Evolutionary conservation across 2,329 filamentous ascomycete genomes (phyloP), one percentile per base, ranked within the genome.

Genomic region (Chaetomium sp.): DNA sequence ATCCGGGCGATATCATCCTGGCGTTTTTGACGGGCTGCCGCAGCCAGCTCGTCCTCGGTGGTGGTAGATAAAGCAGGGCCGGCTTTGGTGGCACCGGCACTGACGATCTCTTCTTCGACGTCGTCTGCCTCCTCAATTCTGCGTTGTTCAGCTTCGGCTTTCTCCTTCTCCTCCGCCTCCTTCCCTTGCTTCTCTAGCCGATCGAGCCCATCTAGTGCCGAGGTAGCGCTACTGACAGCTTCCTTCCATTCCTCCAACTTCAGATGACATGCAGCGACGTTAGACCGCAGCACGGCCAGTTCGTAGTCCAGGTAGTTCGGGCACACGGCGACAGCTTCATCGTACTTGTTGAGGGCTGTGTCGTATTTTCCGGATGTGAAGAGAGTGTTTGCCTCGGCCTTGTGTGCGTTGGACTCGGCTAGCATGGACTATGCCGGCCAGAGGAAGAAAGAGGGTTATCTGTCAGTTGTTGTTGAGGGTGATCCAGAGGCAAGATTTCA

Each of bases 261-360:
- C 53, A 97, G 70, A 65, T 96, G 84, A 68, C 91, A 96, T 8
- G 91, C 92, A 1, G 92, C 82, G 62, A 96, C 86, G 74, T 97
- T 97, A 68, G 88, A 91, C 57, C 86, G 84, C 5, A 97, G 77
- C 8, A 97, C 89, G 33, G 91, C 90, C 59, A 92, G 78, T 64
- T 96, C 90, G 72, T 89, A 96, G 68, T 92, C 85, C 33, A 95
- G 81, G 68, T 95, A 95, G 61, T 83, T 85, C 1, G 92, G 92
- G 65, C 89, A 91, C 6, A 85, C 80, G 10, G 83, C 78, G 3
- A 95, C 77, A 27, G 94, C 91, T 62, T 87, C 82, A 65, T 91
- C 86, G 72, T 97, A 97, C 58, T 81, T 86, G 62, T 85, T 81
- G 59, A 97, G 86, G 42, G 92, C 92, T 59, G 86, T 84, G 54